A percentile compares a stretch with the other conserved stretches of the same genome.
Conservation (phyloP, 129 eudicot species). For the Oenanthe sinensis region DNA sequence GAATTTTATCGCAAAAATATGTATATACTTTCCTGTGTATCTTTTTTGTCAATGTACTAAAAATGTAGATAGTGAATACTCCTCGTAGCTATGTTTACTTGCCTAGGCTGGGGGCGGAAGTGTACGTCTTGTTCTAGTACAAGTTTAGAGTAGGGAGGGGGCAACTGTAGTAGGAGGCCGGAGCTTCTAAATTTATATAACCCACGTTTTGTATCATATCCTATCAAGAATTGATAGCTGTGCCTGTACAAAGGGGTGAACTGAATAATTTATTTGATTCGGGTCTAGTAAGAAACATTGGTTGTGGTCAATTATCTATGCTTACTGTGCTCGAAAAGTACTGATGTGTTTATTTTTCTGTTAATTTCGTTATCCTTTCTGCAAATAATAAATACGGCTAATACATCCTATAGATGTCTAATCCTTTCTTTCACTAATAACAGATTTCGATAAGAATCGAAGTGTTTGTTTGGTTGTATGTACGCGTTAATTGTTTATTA, state of each 20-base stretch:
- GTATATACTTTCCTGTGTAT: too few relatives aligned
- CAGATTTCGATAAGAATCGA: too few relatives aligned
- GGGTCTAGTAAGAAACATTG: neutral
- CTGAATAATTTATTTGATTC: neutral
- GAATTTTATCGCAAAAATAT: too few relatives aligned
- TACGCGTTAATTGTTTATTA: too few relatives aligned
- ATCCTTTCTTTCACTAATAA: too few relatives aligned
- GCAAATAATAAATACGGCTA: neutral
- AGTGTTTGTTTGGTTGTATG: too few relatives aligned
- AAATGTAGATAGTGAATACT: neutral
- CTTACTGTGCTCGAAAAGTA: too few relatives aligned
- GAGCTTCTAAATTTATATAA: neutral
- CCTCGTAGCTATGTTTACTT: neutral
- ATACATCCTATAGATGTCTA: neutral
- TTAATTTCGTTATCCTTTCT: too few relatives aligned
- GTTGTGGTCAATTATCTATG: neutral
- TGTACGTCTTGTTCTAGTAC: neutral
- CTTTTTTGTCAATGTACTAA: neutral
- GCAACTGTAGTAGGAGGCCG: neutral
- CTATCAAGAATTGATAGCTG: neutral
- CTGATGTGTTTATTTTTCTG: too few relatives aligned
- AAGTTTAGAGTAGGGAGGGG: conserved; percentile 5
- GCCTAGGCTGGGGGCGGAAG: neutral
- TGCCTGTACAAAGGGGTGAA: neutral
- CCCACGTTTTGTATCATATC: neutral